Evolutionary conservation across 371 early-diverging fungal genomes (phyloP).

Genomic region (Apophysomyces ossiformis): DNA sequence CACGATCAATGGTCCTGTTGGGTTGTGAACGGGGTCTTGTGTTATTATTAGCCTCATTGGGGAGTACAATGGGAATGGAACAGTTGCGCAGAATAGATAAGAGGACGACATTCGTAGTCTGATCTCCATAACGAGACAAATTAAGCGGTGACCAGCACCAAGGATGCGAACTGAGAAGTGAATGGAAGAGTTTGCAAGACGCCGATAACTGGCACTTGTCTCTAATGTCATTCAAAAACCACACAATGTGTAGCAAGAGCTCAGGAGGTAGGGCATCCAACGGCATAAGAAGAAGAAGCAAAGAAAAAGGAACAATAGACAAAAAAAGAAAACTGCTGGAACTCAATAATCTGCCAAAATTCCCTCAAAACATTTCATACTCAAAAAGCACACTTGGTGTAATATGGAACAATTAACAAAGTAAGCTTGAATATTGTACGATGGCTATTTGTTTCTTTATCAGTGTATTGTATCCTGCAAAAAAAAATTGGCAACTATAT

Average conservation of each 20-base stretch:
- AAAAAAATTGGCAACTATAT: no score
- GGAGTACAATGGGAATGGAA: slow-evolving; percentile 23
- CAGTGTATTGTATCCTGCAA: no score
- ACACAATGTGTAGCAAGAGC: slow-evolving; percentile 19
- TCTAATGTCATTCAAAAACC: slow-evolving; percentile 16
- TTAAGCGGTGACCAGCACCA: slow-evolving; percentile 43
- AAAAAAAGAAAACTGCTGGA: background rate
- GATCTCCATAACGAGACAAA: slow-evolving; percentile 31
- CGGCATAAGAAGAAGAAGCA: background rate
- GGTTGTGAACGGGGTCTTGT: background rate
- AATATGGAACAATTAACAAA: no score
- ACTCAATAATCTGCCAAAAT: no score
- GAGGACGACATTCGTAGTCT: slow-evolving; percentile 25
- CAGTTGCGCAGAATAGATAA: slow-evolving; percentile 30
- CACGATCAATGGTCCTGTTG: slow-evolving; percentile 12
- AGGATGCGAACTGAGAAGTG: slow-evolving; percentile 25
- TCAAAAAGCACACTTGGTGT: no score
- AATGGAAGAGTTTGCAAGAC: slow-evolving; percentile 27
- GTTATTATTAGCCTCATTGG: background rate
- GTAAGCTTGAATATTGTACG: no score
- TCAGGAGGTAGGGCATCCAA: slow-evolving; percentile 26
- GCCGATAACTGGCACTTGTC: slow-evolving; percentile 40
- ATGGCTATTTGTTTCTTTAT: no score
- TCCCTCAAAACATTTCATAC: no score
- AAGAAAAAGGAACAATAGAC: background rate